phyloP scores from a whole-genome alignment of 2,329 filamentous ascomycete species.

The Pseudogymnoascus sp. region DNA sequence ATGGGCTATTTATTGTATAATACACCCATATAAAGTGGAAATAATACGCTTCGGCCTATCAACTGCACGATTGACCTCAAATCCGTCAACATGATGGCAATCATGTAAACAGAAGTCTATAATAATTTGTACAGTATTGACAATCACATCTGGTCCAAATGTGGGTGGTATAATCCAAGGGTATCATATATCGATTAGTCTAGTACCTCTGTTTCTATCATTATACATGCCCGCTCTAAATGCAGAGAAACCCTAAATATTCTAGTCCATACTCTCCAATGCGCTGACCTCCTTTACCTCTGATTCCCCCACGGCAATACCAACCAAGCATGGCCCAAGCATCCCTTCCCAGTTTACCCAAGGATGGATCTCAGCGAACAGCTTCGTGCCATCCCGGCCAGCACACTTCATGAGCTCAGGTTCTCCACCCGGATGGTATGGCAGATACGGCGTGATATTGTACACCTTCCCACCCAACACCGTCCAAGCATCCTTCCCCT shows the following conservation, averaged over 20 bases:
- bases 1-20: not conserved
- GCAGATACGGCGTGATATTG: conserved; percentile 82
- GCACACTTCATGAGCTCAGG: conserved; percentile 60
- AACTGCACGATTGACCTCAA: not conserved
- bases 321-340: conserved; percentile 54
- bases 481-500: conserved; percentile 83
- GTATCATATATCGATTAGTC: conserved; percentile 9
- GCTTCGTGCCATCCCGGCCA: conserved; percentile 50
- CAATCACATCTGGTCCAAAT: not conserved
- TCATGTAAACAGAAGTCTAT: not conserved
- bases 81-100: not conserved
- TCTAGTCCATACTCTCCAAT: conserved; percentile 56
- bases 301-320: conserved; percentile 46
- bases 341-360: conserved; percentile 69
- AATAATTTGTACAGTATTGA: not conserved
- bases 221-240: conserved; percentile 4
- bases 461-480: conserved; percentile 85
- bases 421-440: conserved; percentile 83
- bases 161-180: not conserved
- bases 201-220: not conserved
- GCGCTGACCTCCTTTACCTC: conserved; percentile 25
- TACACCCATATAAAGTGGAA: not conserved
- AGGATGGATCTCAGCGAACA: conserved; percentile 60
- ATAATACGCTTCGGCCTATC: not conserved
- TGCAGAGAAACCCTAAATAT: not conserved